Evolutionary conservation across 495 filamentous ascomycete genomes (phyloP), one percentile per base, ranked within the genome.

Genomic region (Thermothielavioides terrestris): DNA sequence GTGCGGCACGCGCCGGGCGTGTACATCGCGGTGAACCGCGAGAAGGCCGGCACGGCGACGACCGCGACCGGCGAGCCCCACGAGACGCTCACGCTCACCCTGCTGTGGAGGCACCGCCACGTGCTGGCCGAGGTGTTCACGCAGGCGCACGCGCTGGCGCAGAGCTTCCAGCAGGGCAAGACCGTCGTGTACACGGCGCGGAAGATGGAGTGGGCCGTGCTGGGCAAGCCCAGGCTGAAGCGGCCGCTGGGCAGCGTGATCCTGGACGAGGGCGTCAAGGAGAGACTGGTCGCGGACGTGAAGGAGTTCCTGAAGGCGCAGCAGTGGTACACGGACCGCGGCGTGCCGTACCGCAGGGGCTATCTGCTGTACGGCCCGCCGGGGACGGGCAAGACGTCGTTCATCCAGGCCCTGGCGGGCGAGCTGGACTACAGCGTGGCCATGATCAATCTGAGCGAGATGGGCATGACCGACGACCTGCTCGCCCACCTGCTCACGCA

Each of bases 281-380:
- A 94, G 64, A 68, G 76, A 5, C 83, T 98, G n/a, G 77, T 95
- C 2, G 77, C 75, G 7, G 92, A 98, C 60, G 81, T 95, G 1
- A 77, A 80, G 54, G 87, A 91, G 53, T 98, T 98, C 55, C 68
- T 95, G 31, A 73, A 65, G 1, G 81, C 86, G 26, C 77, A 82
- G 26, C 75, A 82, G 34, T 98, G 92, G 92, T 98, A 98, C 57
- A 77, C 89, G 23, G 88, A 96, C 60, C 83, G 92, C 6, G 92
- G 92, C 6, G 94, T 98, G 55, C 92, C 92, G 1, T 98, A 97
- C 53, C 82, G 92, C 27, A 76, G 92, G 18, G 92, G 92, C 1
- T 98, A 97, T 66, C 75, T 98, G 32, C 77, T 98, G 4, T 90
- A 95, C 61, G 92, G 92, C 0, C 90, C 91, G 2, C 94, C 92